Percentiles rank a stretch among this genome's conserved stretches.
Conservation (phyloP, 345 rosid species). For the Nephelium lappaceum region DNA sequence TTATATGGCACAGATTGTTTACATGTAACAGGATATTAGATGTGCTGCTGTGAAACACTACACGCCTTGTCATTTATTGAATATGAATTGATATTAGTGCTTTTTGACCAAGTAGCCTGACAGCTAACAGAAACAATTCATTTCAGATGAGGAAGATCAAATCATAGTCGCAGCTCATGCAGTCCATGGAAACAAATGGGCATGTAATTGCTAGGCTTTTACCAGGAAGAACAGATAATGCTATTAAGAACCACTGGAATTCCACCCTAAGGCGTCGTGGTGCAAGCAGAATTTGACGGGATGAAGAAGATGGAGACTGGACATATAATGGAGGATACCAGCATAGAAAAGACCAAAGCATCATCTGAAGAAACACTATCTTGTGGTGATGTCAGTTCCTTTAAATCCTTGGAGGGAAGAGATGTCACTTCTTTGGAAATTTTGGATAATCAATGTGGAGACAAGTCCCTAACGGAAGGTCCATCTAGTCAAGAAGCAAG, state of each 20-base stretch:
- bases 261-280: constrained; percentile 67
- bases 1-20: neutral
- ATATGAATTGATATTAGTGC: constrained; percentile 11
- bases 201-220: constrained; percentile 75
- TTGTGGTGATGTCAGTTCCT: constrained; percentile 62
- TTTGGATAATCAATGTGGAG: constrained; percentile 44
- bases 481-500: constrained; percentile 38
- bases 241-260: constrained; percentile 93
- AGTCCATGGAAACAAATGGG: constrained; percentile 88
- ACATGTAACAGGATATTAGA: neutral
- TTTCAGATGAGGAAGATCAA: constrained; percentile 73
- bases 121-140: constrained; percentile 14
- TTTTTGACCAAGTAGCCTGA: constrained; percentile 14
- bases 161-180: constrained; percentile 69
- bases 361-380: constrained; percentile 83
- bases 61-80: neutral
- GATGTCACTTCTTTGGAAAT: constrained; percentile 51
- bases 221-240: constrained; percentile 87
- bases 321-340: constrained; percentile 41
- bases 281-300: constrained; percentile 36
- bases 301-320: constrained; percentile 32
- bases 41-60: neutral
- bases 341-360: constrained; percentile 51
- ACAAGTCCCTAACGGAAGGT: constrained; percentile 28
- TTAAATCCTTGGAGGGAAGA: constrained; percentile 57